Conservation (phyloP, 1,139 yeast species). For the Geotrichum restrictum region DNA sequence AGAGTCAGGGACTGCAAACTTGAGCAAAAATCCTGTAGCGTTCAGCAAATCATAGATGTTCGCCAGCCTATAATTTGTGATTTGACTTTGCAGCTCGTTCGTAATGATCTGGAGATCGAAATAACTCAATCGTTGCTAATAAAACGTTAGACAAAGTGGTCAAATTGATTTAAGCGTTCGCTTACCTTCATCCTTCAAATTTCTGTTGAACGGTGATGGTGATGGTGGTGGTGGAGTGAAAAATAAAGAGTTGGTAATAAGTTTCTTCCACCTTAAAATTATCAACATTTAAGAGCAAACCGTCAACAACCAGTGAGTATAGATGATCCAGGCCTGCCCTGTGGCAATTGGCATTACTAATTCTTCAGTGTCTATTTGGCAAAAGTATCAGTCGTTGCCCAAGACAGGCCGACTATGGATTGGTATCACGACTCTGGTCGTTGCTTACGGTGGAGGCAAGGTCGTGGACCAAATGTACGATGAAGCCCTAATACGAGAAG, state of each 20-base stretch:
- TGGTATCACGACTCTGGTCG: conserved; percentile 51
- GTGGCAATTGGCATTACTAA: not conserved
- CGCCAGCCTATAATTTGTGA: conserved; percentile 68
- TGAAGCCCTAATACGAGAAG: conserved; percentile 43
- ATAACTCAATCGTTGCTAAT: conserved; percentile 78
- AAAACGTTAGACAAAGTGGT: not conserved
- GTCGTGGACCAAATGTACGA: conserved; percentile 48
- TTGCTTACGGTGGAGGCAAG: conserved; percentile 53
- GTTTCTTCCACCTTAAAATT: not conserved
- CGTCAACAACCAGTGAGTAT: not conserved
- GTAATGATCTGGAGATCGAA: conserved; percentile 72
- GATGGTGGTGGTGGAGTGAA: conserved; percentile 6
- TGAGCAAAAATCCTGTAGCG: conserved; percentile 68
- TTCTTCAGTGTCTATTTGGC: conserved; percentile 28
- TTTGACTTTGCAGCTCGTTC: conserved; percentile 54
- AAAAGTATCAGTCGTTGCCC: conserved; percentile 51
- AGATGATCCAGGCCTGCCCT: no score
- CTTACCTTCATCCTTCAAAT: conserved; percentile 15
- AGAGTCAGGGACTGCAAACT: conserved; percentile 79
- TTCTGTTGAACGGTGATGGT: conserved; percentile 2
- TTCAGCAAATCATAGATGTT: conserved; percentile 82
- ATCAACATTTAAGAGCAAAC: conserved; percentile 2
- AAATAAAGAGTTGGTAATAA: not conserved
- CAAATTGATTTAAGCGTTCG: not conserved
- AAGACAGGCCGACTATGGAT: conserved; percentile 50